Base-by-base conservation (phyloP, 2,329 filamentous ascomycete genomes). In the Sphaerulina musiva region DNA sequence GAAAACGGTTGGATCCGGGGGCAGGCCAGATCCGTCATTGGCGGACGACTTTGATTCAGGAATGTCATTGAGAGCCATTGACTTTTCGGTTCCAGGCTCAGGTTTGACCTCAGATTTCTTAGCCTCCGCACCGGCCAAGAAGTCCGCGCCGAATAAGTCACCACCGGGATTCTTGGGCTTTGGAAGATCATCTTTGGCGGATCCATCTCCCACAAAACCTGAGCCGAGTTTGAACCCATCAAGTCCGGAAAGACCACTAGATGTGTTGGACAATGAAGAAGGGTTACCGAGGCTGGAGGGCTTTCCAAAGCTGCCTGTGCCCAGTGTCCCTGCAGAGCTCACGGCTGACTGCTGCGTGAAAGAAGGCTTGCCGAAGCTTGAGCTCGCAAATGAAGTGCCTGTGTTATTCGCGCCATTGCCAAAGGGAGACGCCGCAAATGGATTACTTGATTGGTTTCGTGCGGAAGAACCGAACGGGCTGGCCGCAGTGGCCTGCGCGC, bases 211-310 rank as follows among this genome's bases (percentile, higher is more conserved):
- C 63, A 83, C 82, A 72, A 89, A 89, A 1, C 80, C 83, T 31
- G 81, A 84, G 39, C 79, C 78, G 12, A 89, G 74, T 61, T 86
- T 85, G 71, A 89, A 89, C 0, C 80, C 78, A n/a, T 69, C 71
- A 6, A 72, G 55, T 32, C 67, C 66, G 26, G 62, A 59, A 9
- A 62, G 54, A 8, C 62, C 63, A 61, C 60, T 62, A 20, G 64
- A 64, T 45, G 69, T 65, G 40, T 60, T 59, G n/a, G 64, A 62
- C 40, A 64, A 55, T 3, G 61, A 53, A 20, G 66, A 60, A 12
- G 60, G 54, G 48, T 60, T 63, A 12, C 61, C 58, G 17, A 63
- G 54, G 20, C 59, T 59, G 12, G 66, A 64, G 41, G 67, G 62
- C 48, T 69, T 62, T 29, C 65, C 66, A 56, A 72, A 72, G 10